Percentiles rank a stretch among this genome's conserved stretches.
Evolutionary conservation across 495 filamentous ascomycete species (phyloP).

Genomic region (Aspergillus panamensis): DNA sequence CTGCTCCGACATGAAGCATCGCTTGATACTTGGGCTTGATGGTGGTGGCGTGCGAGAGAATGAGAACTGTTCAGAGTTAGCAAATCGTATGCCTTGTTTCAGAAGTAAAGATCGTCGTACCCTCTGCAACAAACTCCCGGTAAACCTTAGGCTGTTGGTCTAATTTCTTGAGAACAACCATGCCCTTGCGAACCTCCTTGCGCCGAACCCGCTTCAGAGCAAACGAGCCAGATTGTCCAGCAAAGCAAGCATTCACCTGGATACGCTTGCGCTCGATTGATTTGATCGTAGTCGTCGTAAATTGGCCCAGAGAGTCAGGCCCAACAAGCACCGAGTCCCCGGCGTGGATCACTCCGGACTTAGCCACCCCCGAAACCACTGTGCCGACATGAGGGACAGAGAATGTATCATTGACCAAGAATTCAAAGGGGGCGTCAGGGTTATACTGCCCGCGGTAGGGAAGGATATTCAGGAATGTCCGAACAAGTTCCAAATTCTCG

Average conservation of each 20-base stretch:
- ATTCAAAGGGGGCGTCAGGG: slow-evolving; percentile 83
- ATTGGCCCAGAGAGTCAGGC: slow-evolving; percentile 88
- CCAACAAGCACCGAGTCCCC: slow-evolving; percentile 88
- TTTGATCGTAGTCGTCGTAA: slow-evolving; percentile 83
- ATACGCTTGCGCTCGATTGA: slow-evolving; percentile 96
- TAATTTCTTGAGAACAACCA: slow-evolving; percentile 89
- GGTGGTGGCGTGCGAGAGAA: slow-evolving; percentile 94
- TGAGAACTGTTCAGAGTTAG: slow-evolving; percentile 62
- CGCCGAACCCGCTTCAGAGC: slow-evolving; percentile 79
- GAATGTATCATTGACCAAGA: slow-evolving; percentile 96
- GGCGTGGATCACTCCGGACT: slow-evolving; percentile 76
- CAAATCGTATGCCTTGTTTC: neutral
- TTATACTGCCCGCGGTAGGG: slow-evolving; percentile 95
- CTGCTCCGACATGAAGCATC: slow-evolving; percentile 95
- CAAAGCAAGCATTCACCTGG: slow-evolving; percentile 79
- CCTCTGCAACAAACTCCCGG: slow-evolving; percentile 90
- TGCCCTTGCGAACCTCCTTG: slow-evolving; percentile 96
- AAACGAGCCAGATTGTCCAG: slow-evolving; percentile 90
- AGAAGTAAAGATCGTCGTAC: slow-evolving; percentile 36
- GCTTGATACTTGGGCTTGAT: slow-evolving; percentile 98
- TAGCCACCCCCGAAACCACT: slow-evolving; percentile 91
- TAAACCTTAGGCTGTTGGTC: slow-evolving; percentile 75
- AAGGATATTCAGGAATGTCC: slow-evolving; percentile 91
- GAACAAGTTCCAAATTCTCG: slow-evolving; percentile 73
- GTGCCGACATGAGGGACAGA: slow-evolving; percentile 98